These are phyloP conservation scores for Serendipita sp. DNA, from an alignment of 768 basidiomycete genomes.

Conservation along the genomic window DNA sequence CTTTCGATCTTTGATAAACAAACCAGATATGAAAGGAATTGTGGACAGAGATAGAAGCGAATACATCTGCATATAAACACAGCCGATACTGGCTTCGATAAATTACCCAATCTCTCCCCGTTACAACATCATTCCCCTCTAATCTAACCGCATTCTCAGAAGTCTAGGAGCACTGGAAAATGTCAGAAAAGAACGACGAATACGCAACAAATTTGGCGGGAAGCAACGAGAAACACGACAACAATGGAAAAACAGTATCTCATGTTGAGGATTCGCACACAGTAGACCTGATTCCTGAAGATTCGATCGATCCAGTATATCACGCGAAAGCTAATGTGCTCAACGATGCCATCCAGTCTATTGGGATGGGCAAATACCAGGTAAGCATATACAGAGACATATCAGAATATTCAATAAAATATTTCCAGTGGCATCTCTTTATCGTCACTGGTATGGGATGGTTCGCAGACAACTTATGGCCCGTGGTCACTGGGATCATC, in stretches of 20 bases:
- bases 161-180: too few species aligned
- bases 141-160: too few species aligned
- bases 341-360: constrained; percentile 46
- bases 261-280: background rate
- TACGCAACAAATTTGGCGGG: too few species aligned
- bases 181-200: background rate
- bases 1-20: too few species aligned
- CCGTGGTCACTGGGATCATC: constrained; percentile 54
- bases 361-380: constrained; percentile 60
- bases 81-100: too few species aligned
- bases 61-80: too few species aligned
- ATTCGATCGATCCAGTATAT: constrained; percentile 39
- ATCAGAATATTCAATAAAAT: background rate
- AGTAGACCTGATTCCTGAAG: constrained; percentile 13
- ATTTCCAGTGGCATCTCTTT: constrained; percentile 41
- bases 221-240: background rate
- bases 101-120: too few species aligned
- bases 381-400: background rate
- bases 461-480: constrained; percentile 64
- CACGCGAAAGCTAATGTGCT: constrained; percentile 40
- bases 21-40: too few species aligned
- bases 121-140: too few species aligned
- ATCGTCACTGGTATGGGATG: constrained; percentile 58
- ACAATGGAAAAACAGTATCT: background rate
- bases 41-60: too few species aligned